Conservation (phyloP, 208 protist species). For the Trypanosoma scelopori region DNA sequence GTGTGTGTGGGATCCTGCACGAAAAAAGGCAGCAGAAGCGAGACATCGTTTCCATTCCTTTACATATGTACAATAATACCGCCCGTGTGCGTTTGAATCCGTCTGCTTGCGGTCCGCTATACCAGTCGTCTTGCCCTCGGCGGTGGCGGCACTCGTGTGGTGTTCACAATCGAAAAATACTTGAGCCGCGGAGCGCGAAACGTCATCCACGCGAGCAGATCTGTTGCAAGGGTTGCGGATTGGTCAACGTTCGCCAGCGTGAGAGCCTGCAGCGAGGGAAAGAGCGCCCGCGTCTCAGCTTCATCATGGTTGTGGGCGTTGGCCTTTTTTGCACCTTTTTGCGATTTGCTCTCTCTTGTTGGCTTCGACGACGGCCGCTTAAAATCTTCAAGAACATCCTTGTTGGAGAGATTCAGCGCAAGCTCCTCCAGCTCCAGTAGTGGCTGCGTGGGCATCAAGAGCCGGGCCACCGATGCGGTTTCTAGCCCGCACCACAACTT, state of each 20-base stretch:
- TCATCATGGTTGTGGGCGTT: slow-evolving; percentile 19
- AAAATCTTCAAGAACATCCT: slow-evolving; percentile 25
- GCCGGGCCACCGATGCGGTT: slow-evolving; percentile 24
- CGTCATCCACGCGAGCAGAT: slow-evolving; percentile 41
- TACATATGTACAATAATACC: background rate
- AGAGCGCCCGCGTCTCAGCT: slow-evolving; percentile 22
- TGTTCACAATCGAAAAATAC: slow-evolving; percentile 72
- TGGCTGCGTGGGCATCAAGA: slow-evolving; percentile 39
- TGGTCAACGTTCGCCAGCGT: slow-evolving; percentile 68
- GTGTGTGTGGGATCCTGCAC: background rate
- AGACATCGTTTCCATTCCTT: background rate
- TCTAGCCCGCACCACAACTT: slow-evolving; percentile 77
- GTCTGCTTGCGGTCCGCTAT: background rate
- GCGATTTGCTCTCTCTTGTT: slow-evolving; percentile 14
- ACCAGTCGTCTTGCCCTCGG: slow-evolving; percentile 26
- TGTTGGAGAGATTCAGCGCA: slow-evolving; percentile 58
- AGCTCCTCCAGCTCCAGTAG: slow-evolving; percentile 57
- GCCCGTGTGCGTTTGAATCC: background rate
- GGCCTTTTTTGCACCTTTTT: slow-evolving; percentile 16
- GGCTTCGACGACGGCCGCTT: slow-evolving; percentile 16
- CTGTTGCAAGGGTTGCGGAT: slow-evolving; percentile 28
- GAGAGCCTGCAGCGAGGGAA: slow-evolving; percentile 48
- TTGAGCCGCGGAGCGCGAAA: slow-evolving; percentile 49
- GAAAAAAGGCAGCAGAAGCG: background rate
- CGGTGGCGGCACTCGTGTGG: slow-evolving; percentile 31